Evolutionary conservation across 306 rosid species (phyloP).

Genomic region (Lathyrus aphaca): DNA sequence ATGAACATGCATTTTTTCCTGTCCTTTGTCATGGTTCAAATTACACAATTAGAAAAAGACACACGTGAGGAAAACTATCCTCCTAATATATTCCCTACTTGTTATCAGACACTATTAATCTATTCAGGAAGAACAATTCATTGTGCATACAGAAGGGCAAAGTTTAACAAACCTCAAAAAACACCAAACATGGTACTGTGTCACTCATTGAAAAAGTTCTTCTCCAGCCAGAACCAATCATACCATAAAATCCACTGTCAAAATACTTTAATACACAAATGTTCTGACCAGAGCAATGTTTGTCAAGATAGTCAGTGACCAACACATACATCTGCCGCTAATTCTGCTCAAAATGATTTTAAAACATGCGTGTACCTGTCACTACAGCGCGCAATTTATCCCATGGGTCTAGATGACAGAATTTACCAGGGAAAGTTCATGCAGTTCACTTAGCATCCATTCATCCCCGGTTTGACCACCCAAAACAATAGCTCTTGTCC

Average conservation of each 20-base stretch:
- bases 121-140: conserved; percentile 71
- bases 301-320: conserved; percentile 51
- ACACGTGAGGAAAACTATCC: conserved; percentile 58
- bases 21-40: conserved; percentile 47
- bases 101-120: conserved; percentile 65
- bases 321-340: conserved; percentile 55
- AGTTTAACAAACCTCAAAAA: conserved; percentile 74
- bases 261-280: conserved; percentile 44
- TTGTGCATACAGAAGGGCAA: conserved; percentile 59
- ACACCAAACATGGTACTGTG: conserved; percentile 58
- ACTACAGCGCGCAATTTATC: conserved; percentile 43
- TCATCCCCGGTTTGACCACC: conserved; percentile 99
- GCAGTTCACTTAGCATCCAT: conserved; percentile 97
- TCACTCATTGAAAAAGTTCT: conserved; percentile 52
- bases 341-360: conserved; percentile 47
- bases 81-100: conserved; percentile 71
- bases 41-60: conserved; percentile 63
- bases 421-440: conserved; percentile 93
- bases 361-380: conserved; percentile 44
- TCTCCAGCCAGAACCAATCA: conserved; percentile 63
- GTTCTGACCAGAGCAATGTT: conserved; percentile 55
- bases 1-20: conserved; percentile 60
- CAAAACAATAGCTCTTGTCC: conserved; percentile 93
- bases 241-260: conserved; percentile 49
- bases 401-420: conserved; percentile 56